Percentiles rank a stretch among this genome's conserved stretches.
Conservation (phyloP, 2,329 filamentous ascomycete genomes). For the Lachnellula cervina region DNA sequence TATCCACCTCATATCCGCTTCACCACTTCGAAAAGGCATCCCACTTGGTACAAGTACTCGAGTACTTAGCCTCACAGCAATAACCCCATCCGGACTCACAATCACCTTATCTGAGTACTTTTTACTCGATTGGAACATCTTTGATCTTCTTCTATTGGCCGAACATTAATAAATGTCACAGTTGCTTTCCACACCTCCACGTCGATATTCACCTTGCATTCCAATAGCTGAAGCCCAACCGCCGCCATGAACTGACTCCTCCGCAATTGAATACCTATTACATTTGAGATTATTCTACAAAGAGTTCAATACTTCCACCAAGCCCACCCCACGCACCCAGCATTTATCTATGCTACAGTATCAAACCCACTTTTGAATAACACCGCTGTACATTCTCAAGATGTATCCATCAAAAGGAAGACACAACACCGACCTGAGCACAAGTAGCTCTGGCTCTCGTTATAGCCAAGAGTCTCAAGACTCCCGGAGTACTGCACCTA, state of each 20-base stretch:
- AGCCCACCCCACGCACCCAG: not conserved
- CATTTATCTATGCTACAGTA: no score
- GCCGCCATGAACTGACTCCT: not conserved
- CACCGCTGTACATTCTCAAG: constrained; percentile 5
- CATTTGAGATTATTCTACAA: not conserved
- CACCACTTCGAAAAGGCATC: not conserved
- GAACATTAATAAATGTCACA: not conserved
- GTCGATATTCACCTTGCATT: not conserved
- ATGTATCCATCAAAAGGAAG: constrained; percentile 25
- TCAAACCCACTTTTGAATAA: not conserved
- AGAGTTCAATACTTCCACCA: not conserved
- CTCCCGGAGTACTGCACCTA: constrained; percentile 45
- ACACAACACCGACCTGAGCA: constrained; percentile 24
- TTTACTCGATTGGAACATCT: not conserved
- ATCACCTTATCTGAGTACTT: not conserved
- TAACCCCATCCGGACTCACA: not conserved
- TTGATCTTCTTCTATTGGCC: not conserved
- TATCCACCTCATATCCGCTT: not conserved
- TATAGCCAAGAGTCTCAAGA: constrained; percentile 42
- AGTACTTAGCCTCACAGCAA: not conserved
- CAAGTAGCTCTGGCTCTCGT: constrained; percentile 38
- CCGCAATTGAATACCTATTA: not conserved
- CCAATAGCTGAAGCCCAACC: not conserved
- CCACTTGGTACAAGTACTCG: not conserved
- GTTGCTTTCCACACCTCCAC: not conserved